A percentile compares a stretch with the other conserved stretches of the same genome.
phyloP scores from a whole-genome alignment of 345 rosid genomes.

The Melaleuca alternifolia region DNA sequence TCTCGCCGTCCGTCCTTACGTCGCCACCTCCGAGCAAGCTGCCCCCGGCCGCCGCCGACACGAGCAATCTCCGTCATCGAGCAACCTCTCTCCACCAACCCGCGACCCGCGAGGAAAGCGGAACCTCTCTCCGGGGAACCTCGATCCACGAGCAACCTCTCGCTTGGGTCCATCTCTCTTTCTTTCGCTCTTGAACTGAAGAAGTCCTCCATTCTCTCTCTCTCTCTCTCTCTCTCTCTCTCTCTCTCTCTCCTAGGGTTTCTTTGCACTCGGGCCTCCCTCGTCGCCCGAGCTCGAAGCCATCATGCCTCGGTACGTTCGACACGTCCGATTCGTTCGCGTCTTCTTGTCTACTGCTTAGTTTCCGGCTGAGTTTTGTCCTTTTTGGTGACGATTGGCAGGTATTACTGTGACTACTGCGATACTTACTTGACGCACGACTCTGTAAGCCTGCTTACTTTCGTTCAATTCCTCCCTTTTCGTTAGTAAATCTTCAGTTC shows the following conservation, averaged over 20 bases:
- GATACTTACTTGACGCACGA: slow-evolving; percentile 98
- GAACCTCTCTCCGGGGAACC: background rate
- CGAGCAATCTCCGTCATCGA: background rate
- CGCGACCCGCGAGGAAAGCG: background rate
- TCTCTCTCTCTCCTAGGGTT: no score
- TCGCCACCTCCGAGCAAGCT: background rate
- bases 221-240: no score
- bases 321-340: background rate
- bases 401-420: slow-evolving; percentile 97
- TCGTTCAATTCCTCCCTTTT: background rate
- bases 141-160: background rate
- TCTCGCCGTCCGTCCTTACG: background rate
- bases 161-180: no score
- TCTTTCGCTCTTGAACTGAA: no score
- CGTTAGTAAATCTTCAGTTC: background rate
- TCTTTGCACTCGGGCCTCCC: no score
- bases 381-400: slow-evolving; percentile 8
- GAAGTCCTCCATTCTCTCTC: no score
- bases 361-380: background rate
- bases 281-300: background rate
- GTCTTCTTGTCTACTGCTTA: background rate
- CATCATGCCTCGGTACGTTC: background rate
- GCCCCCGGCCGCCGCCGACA: background rate
- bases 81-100: background rate
- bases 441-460: slow-evolving; percentile 44